These are phyloP conservation scores for Cinchona pubescens DNA, from an alignment of 257 asterid species.

Conservation along the genomic window DNA sequence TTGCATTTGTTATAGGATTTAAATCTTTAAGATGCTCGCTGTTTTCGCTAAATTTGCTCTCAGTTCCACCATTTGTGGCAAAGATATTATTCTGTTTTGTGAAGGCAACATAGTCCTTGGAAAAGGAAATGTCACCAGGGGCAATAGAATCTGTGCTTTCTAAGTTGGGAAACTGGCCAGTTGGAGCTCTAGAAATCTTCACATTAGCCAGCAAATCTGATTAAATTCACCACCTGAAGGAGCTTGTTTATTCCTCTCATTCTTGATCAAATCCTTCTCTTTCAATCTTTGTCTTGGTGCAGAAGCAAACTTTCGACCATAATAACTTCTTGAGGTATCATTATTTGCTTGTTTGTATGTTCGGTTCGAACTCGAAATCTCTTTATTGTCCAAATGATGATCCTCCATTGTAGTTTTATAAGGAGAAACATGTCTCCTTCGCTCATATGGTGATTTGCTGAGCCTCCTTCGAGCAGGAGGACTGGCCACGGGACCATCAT, in stretches of 20 bases:
- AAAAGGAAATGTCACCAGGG: conserved; percentile 69
- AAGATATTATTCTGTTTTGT: conserved; percentile 21
- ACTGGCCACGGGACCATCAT: conserved; percentile 14
- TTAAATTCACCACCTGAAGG: conserved; percentile 64
- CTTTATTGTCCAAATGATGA: conserved; percentile 3
- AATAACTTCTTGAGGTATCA: conserved; percentile 26
- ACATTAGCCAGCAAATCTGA: conserved; percentile 61
- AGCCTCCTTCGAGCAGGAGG: conserved; percentile 31
- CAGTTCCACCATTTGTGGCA: conserved; percentile 22
- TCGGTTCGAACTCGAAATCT: conserved; percentile 8
- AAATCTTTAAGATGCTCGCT: conserved; percentile 32
- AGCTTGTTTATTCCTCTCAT: conserved; percentile 28
- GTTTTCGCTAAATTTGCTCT: conserved; percentile 25
- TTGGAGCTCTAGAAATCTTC: conserved; percentile 34
- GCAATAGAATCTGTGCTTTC: conserved; percentile 64
- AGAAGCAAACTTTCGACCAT: conserved; percentile 42
- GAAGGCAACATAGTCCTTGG: conserved; percentile 33
- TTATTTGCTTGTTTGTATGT: conserved; percentile 19
- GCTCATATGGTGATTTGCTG: conserved; percentile 48
- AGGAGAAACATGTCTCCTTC: conserved; percentile 42
- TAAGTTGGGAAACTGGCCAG: conserved; percentile 20
- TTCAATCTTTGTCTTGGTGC: conserved; percentile 51
- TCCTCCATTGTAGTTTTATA: conserved; percentile 25
- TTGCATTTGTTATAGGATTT: conserved; percentile 27
- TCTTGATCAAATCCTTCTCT: conserved; percentile 22